These are phyloP conservation scores for Hordeum vulgare DNA, from an alignment of 176 grass and related monocot species.

Conservation along the genomic window DNA sequence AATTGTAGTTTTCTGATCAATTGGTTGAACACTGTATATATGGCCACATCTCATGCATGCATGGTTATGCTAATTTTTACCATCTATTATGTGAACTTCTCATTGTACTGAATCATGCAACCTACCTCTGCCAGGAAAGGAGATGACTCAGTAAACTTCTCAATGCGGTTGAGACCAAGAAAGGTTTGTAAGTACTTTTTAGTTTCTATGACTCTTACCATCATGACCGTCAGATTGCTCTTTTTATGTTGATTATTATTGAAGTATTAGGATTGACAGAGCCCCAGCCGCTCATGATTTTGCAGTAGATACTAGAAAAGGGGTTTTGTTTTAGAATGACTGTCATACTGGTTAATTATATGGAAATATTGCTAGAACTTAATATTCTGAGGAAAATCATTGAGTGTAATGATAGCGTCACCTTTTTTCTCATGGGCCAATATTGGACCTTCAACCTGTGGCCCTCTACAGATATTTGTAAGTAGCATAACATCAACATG, in stretches of 20 bases:
- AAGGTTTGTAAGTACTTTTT: constrained; percentile 48
- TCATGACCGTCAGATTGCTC: not conserved
- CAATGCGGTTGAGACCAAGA: constrained; percentile 47
- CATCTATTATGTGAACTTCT: not conserved
- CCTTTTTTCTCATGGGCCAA: not conserved
- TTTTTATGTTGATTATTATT: constrained; percentile 1
- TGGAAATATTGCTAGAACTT: not conserved
- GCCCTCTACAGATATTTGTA: not conserved
- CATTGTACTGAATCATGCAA: constrained; percentile 24
- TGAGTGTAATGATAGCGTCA: not conserved
- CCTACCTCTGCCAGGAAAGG: constrained; percentile 48
- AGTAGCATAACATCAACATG: not conserved
- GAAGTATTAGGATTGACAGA: not conserved
- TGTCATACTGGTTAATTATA: not conserved
- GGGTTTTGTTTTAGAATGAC: constrained; percentile 1
- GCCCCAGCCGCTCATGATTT: not conserved
- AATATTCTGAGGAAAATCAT: not conserved
- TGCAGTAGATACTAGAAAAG: not conserved
- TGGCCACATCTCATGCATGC: not conserved
- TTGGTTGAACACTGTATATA: not conserved
- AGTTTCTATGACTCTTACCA: constrained; percentile 7
- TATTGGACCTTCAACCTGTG: not conserved
- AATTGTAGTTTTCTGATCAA: not conserved
- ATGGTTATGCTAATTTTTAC: not conserved
- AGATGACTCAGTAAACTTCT: constrained; percentile 31